phyloP scores from a whole-genome alignment of 1,284 basidiomycete genomes.

The Tetrapyrgos nigripes region DNA sequence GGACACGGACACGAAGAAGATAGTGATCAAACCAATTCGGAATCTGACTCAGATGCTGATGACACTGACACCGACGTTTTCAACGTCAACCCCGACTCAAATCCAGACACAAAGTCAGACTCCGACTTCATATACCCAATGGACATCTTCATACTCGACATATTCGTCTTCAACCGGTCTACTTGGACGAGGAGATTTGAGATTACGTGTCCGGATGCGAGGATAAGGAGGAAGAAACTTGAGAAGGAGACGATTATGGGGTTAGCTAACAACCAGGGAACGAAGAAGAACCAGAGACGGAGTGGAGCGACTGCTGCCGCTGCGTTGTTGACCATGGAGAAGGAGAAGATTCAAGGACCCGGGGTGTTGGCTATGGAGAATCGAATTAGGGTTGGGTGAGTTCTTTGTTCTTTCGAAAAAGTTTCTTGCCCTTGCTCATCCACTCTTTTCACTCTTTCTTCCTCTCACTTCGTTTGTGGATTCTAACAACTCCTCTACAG shows the following conservation, averaged over 20 bases:
- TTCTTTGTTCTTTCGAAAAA: constrained; percentile 18
- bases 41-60: background rate
- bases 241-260: constrained; percentile 29
- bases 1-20: constrained; percentile 39
- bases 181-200: constrained; percentile 80
- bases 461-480: no score
- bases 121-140: constrained; percentile 60
- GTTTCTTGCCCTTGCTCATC: constrained; percentile 1
- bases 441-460: constrained; percentile 3
- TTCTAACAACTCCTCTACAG: no score
- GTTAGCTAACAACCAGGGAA: constrained; percentile 4
- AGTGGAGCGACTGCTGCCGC: constrained; percentile 22
- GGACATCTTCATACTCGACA: constrained; percentile 82
- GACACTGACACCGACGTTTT: no score
- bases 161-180: constrained; percentile 90
- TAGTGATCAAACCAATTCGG: background rate
- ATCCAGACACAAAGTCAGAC: background rate
- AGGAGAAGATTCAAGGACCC: constrained; percentile 42
- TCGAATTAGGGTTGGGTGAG: constrained; percentile 81
- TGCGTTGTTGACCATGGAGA: constrained; percentile 20
- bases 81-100: background rate
- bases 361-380: constrained; percentile 84
- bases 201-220: constrained; percentile 67
- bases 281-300: constrained; percentile 33
- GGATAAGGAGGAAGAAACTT: constrained; percentile 50